Evolutionary conservation across 305 asterid genomes (phyloP).

Genomic region (Solanum hybrid): DNA sequence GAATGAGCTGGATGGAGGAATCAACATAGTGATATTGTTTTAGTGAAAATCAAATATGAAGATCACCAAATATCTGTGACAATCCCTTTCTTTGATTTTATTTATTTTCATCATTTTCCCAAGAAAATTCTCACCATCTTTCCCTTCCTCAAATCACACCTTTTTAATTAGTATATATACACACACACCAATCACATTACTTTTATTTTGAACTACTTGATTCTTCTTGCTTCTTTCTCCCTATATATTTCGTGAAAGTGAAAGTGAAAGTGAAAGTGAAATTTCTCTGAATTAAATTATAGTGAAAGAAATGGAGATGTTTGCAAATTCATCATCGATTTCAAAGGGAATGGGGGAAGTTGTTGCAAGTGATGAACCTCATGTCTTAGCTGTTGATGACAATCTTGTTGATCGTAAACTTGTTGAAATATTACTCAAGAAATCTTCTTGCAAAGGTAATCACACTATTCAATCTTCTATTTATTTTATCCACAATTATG

Average conservation of each 20-base stretch:
- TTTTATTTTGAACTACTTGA: neutral
- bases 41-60: neutral
- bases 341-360: conserved; percentile 1
- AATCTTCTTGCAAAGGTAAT: conserved; percentile 54
- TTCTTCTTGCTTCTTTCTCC: neutral
- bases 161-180: neutral
- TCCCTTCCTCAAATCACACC: neutral
- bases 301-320: neutral
- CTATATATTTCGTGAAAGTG: neutral
- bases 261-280: conserved; percentile 2
- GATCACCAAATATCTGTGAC: conserved; percentile 43
- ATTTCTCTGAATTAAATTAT: neutral
- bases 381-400: conserved; percentile 60
- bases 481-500: neutral
- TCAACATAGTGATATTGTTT: neutral
- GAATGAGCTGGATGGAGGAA: conserved; percentile 1
- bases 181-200: neutral
- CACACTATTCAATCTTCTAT: neutral
- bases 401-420: conserved; percentile 42
- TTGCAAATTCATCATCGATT: neutral
- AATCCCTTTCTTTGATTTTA: conserved; percentile 11
- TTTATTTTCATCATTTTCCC: neutral
- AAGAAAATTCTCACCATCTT: neutral
- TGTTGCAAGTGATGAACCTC: conserved; percentile 22
- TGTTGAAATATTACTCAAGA: conserved; percentile 48